phyloP scores from a whole-genome alignment of 768 basidiomycete species.

The Chalciporus sphaerocephalus region DNA sequence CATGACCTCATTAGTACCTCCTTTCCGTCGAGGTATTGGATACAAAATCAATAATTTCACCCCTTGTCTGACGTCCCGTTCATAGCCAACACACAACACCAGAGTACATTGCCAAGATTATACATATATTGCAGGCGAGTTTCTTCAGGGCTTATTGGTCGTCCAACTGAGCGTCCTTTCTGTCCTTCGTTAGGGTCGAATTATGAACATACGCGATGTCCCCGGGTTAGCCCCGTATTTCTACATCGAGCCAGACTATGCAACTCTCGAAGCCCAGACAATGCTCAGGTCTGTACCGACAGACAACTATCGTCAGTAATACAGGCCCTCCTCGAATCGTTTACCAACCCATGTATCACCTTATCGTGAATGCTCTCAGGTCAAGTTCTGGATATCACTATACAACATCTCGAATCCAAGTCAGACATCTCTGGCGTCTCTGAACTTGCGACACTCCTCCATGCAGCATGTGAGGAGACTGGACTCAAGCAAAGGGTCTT shows the following conservation, averaged over 20 bases:
- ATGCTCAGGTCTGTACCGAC: slow-evolving; percentile 45
- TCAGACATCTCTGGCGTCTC: neutral
- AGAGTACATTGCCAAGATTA: slow-evolving; percentile 60
- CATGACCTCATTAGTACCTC: slow-evolving; percentile 48
- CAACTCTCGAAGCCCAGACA: slow-evolving; percentile 47
- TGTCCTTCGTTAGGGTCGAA: slow-evolving; percentile 48
- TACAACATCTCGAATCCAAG: slow-evolving; percentile 2
- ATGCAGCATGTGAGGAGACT: slow-evolving; percentile 40
- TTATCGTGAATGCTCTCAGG: neutral
- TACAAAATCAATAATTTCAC: neutral
- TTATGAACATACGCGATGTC: slow-evolving; percentile 69
- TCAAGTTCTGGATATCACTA: slow-evolving; percentile 6
- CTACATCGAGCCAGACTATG: slow-evolving; percentile 66
- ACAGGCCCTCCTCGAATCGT: neutral
- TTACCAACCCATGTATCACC: neutral
- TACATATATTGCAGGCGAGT: slow-evolving; percentile 56
- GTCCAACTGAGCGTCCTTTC: neutral
- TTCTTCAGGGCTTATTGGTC: neutral
- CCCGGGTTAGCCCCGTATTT: slow-evolving; percentile 67
- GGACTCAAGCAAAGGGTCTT: slow-evolving; percentile 47
- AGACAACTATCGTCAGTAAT: slow-evolving; percentile 43
- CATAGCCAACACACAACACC: slow-evolving; percentile 45
- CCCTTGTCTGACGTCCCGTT: neutral
- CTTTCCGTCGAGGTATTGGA: slow-evolving; percentile 54
- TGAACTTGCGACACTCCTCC: slow-evolving; percentile 37